Evolutionary conservation across 2,329 filamentous ascomycete genomes (phyloP).

Genomic region (Xylariaceae sp.): DNA sequence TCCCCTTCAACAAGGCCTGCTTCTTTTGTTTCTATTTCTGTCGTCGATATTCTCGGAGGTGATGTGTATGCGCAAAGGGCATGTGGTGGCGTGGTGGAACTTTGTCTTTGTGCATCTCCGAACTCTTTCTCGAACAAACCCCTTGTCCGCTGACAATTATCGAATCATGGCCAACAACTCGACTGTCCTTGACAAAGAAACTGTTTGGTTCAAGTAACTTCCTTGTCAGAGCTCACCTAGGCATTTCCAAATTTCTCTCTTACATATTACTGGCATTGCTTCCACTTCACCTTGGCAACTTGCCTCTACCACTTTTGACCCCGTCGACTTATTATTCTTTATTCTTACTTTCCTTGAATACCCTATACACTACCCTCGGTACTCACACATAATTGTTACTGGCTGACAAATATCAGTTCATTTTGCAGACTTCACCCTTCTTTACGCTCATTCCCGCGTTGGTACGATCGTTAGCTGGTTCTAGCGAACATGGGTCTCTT

Average conservation of each 20-base stretch:
- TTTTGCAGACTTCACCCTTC: constrained; percentile 4
- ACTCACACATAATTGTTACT: constrained; percentile 3
- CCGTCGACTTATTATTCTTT: constrained; percentile 2
- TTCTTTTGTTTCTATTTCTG: too few species aligned
- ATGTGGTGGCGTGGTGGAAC: too few species aligned
- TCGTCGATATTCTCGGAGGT: too few species aligned
- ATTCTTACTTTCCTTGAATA: not conserved
- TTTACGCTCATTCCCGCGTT: constrained; percentile 17
- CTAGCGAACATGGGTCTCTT: constrained; percentile 31
- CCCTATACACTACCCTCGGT: too few species aligned
- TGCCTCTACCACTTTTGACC: too few species aligned
- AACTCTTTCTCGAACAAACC: constrained; percentile 21
- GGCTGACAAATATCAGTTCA: constrained; percentile 8
- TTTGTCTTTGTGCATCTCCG: constrained; percentile 12
- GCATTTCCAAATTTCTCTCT: too few species aligned
- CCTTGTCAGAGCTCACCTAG: too few species aligned
- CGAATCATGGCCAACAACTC: constrained; percentile 7
- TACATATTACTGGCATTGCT: too few species aligned
- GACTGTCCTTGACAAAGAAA: constrained; percentile 8
- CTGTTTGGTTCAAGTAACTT: constrained; percentile 2
- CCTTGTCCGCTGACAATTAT: constrained; percentile 14
- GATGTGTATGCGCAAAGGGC: too few species aligned
- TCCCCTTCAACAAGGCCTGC: too few species aligned
- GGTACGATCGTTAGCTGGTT: constrained; percentile 25
- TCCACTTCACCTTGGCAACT: not conserved